These are phyloP conservation scores for Hebeloma cylindrosporum DNA, from an alignment of 768 basidiomycete species.

Conservation along the genomic window DNA sequence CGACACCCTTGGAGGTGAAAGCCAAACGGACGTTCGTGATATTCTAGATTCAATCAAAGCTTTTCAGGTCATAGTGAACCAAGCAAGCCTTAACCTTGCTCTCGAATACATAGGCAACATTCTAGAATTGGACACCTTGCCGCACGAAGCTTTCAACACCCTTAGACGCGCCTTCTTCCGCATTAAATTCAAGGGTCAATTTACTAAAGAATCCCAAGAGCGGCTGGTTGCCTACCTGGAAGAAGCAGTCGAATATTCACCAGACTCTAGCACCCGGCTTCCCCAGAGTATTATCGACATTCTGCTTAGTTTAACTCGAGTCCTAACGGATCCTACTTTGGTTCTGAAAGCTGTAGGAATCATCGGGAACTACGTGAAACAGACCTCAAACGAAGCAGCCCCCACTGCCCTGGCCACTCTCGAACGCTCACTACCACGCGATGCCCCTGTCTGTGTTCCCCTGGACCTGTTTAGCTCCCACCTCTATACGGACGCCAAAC, in stretches of 20 bases:
- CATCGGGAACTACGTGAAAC: slow-evolving; percentile 26
- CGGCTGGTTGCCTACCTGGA: slow-evolving; percentile 29
- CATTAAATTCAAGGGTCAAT: slow-evolving; percentile 21
- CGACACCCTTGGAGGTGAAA: background rate
- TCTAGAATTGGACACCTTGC: slow-evolving; percentile 22
- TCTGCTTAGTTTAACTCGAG: slow-evolving; percentile 29
- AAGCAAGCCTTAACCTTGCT: slow-evolving; percentile 31
- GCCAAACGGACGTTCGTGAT: slow-evolving; percentile 17
- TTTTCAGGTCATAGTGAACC: slow-evolving; percentile 29
- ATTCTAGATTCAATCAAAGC: slow-evolving; percentile 21
- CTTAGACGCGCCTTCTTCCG: slow-evolving; percentile 36
- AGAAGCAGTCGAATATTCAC: slow-evolving; percentile 28
- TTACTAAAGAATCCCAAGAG: slow-evolving; percentile 27
- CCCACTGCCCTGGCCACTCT: slow-evolving; percentile 25
- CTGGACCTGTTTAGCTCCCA: slow-evolving; percentile 34
- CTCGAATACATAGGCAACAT: slow-evolving; percentile 30
- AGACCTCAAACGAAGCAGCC: slow-evolving; percentile 26
- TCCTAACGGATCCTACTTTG: slow-evolving; percentile 27
- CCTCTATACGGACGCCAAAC: slow-evolving; percentile 33
- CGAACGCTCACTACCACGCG: slow-evolving; percentile 20
- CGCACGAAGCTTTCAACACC: slow-evolving; percentile 39
- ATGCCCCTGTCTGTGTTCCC: slow-evolving; percentile 10
- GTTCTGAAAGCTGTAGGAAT: slow-evolving; percentile 29
- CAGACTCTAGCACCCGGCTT: slow-evolving; percentile 22
- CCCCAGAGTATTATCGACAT: slow-evolving; percentile 33